These are phyloP conservation scores for Carnegiea gigantea DNA, from an alignment of 179 eudicot species.

Conservation along the genomic window DNA sequence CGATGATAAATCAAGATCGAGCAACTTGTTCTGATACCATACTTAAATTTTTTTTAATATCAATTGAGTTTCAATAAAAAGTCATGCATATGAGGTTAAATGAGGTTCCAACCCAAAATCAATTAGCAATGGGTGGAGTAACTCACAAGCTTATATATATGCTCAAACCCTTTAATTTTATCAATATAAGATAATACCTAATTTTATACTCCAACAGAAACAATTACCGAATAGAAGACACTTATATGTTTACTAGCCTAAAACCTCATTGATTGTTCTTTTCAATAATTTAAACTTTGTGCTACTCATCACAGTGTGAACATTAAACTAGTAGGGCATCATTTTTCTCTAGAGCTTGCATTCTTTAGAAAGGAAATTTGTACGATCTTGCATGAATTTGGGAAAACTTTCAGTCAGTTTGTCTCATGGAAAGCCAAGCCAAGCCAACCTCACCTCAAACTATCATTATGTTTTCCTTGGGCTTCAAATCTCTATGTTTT, in stretches of 20 bases:
- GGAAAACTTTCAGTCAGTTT: not conserved
- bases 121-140: too few relatives aligned
- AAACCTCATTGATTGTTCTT: not conserved
- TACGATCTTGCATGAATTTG: conserved; percentile 3
- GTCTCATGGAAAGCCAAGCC: conserved; percentile 1
- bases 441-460: not conserved
- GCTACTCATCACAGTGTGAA: not conserved
- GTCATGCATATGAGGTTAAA: too few relatives aligned
- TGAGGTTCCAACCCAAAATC: too few relatives aligned
- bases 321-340: not conserved
- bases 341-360: not conserved
- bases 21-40: too few relatives aligned
- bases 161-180: too few relatives aligned
- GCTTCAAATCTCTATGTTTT: not conserved
- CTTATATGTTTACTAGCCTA: not conserved
- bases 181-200: too few relatives aligned
- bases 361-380: not conserved
- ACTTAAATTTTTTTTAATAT: too few relatives aligned
- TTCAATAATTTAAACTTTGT: not conserved
- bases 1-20: too few relatives aligned
- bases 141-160: too few relatives aligned
- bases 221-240: too few relatives aligned
- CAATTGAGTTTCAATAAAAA: too few relatives aligned
- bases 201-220: too few relatives aligned
- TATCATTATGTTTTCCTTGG: conserved; percentile 14